phyloP scores from a whole-genome alignment of 2,329 filamentous ascomycete species.

The Pseudogymnoascus sp. region DNA sequence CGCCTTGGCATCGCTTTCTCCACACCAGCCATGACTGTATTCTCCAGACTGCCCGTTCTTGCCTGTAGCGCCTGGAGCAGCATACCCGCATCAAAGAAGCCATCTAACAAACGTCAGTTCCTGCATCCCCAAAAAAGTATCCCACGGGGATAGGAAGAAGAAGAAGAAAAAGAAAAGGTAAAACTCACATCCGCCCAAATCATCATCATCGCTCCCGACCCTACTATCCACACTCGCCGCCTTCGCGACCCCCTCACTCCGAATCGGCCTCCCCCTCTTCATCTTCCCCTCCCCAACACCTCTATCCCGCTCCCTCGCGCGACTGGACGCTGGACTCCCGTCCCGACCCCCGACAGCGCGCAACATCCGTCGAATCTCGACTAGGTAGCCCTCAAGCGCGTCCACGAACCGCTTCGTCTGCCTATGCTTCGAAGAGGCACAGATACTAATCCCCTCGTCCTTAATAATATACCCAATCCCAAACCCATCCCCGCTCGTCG shows the following conservation, averaged over 20 bases:
- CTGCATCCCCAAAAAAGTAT: no score
- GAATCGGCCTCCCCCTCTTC: constrained; percentile 71
- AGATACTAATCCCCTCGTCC: constrained; percentile 82
- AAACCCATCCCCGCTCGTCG: constrained; percentile 87
- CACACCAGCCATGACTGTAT: constrained; percentile 11
- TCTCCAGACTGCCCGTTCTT: constrained; percentile 47
- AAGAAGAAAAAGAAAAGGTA: constrained; percentile 16
- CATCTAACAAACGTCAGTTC: constrained; percentile 54
- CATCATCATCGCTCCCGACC: constrained; percentile 74
- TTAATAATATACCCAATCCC: constrained; percentile 99
- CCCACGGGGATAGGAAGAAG: no score
- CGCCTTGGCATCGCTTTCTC: constrained; percentile 47
- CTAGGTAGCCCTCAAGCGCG: constrained; percentile 79
- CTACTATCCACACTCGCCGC: constrained; percentile 50
- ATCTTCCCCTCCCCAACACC: constrained; percentile 36
- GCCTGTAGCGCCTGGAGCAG: constrained; percentile 79
- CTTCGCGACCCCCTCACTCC: constrained; percentile 41
- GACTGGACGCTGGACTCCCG: constrained; percentile 43
- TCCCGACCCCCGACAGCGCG: constrained; percentile 56
- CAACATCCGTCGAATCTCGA: constrained; percentile 82
- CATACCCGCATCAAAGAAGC: constrained; percentile 97
- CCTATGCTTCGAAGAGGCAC: constrained; percentile 84
- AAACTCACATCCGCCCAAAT: constrained; percentile 83
- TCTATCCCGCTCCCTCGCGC: constrained; percentile 45
- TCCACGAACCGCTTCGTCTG: constrained; percentile 89